Evolutionary conservation across 495 filamentous ascomycete genomes (phyloP).

Genomic region (Talaromyces thailandensis): DNA sequence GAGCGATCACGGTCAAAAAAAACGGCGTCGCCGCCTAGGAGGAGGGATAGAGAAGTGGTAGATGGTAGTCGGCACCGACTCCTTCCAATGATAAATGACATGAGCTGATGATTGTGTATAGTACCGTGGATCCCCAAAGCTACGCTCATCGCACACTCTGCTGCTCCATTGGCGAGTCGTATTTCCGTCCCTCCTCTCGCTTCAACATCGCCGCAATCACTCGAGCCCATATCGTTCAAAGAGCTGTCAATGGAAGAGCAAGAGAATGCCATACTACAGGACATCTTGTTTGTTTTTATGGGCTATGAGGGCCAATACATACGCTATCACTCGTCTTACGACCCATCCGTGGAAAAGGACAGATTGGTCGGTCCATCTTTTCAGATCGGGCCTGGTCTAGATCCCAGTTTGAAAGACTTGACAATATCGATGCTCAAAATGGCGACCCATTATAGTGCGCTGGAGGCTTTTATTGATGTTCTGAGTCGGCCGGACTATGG

Average conservation of each 20-base stretch:
- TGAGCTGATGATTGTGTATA: conserved; percentile 24
- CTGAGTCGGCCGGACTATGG: conserved; percentile 91
- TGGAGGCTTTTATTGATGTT: conserved; percentile 89
- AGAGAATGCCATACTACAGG: conserved; percentile 79
- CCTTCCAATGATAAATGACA: background rate
- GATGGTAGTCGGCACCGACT: conserved; percentile 23
- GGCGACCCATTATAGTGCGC: conserved; percentile 84
- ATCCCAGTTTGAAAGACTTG: conserved; percentile 84
- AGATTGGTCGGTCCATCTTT: conserved; percentile 73
- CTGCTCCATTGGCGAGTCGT: conserved; percentile 78
- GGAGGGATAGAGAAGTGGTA: conserved; percentile 27
- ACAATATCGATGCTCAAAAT: conserved; percentile 85
- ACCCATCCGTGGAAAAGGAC: conserved; percentile 76
- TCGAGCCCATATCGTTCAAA: conserved; percentile 64
- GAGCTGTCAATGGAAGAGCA: conserved; percentile 70
- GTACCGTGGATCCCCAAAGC: conserved; percentile 77
- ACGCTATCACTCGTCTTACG: conserved; percentile 71
- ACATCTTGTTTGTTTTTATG: conserved; percentile 92
- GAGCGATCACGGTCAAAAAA: conserved; percentile 34
- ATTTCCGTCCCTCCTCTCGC: conserved; percentile 78
- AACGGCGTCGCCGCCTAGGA: conserved; percentile 27
- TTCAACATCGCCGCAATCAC: conserved; percentile 56
- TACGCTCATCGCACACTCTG: conserved; percentile 70
- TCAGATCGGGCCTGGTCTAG: conserved; percentile 71
- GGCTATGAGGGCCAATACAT: conserved; percentile 98